These are phyloP conservation scores for Aspergillus panamensis DNA, from an alignment of 495 filamentous ascomycete species.

Conservation along the genomic window DNA sequence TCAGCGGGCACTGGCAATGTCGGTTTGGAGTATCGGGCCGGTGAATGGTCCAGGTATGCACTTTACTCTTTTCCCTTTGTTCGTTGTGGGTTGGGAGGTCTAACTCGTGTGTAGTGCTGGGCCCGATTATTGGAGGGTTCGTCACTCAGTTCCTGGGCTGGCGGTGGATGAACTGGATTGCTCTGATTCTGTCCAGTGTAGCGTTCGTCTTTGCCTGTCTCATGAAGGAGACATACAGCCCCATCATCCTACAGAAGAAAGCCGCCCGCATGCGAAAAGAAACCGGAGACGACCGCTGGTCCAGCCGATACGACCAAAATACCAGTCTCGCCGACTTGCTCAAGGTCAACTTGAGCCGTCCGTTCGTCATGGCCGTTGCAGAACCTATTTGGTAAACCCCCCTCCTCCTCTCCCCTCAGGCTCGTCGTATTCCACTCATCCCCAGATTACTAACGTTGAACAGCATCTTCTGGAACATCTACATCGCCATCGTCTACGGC, in stretches of 20 bases:
- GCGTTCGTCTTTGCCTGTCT: conserved; percentile 46
- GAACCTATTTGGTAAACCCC: conserved; percentile 71
- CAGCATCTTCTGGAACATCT: conserved; percentile 72
- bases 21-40: conserved; percentile 71
- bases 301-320: conserved; percentile 70
- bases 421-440: not conserved
- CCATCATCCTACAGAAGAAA: conserved; percentile 65
- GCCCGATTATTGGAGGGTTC: conserved; percentile 72
- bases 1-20: conserved; percentile 68
- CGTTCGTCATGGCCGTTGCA: conserved; percentile 71
- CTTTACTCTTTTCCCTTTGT: not conserved
- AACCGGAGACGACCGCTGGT: conserved; percentile 70
- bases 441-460: conserved; percentile 25
- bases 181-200: conserved; percentile 62
- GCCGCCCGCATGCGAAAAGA: conserved; percentile 67
- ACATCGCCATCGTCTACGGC: conserved; percentile 61
- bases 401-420: conserved; percentile 8
- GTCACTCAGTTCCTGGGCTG: conserved; percentile 68
- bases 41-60: conserved; percentile 67
- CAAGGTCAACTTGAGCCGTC: conserved; percentile 68
- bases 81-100: not conserved
- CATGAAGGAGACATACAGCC: conserved; percentile 75
- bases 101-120: conserved; percentile 21
- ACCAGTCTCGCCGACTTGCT: conserved; percentile 52
- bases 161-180: conserved; percentile 86